Evolutionary conservation across 106 monocot species (phyloP), one percentile per base, ranked within the genome.

Genomic region (Platanthera guangdongensis): DNA sequence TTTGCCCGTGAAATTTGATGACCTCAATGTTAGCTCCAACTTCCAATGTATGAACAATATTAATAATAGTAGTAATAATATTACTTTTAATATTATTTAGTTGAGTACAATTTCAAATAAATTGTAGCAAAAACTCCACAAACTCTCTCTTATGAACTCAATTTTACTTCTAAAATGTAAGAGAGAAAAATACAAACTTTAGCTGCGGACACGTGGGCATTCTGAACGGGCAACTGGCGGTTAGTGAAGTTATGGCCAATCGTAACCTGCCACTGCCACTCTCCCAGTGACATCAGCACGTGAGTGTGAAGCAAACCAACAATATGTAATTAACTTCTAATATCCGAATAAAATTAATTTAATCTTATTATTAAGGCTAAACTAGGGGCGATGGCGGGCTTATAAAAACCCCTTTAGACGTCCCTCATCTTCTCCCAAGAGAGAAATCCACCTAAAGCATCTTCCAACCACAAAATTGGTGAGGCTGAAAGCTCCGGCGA

Each of bases 371-470:
- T 25, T 30, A 32, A 65, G 25, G 18, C 65, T 48, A 70, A 70
- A 5, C 47, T 16, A 8, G 4, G 47, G 70, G 39, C 67, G 5
- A 67, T 70, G 47, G n/a, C 47, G 70, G 70, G 70, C 70, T 48
- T 70, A 70, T 70, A 70, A 70, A 70, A 65, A 30, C 13, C 10
- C 70, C n/a, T n/a, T 48, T 0, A 70, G 16, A 70, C 70, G 70
- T 12, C 70, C 13, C 16, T 16, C 47, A 47, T 13, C 45, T 15
- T 70, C 70, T 48, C 47, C 47, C 70, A 70, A 70, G 70, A 70
- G 70, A 47, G 47, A 70, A 8, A 45, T 70, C 70, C 70, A 70
- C 70, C 47, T 47, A 48, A 70, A 48, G 70, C 70, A 48, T 70
- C 70, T 48, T 70, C 32, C 47, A 3, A 16, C 70, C 14, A 47